Conservation (phyloP, 331 rosid species). For the Quercus lobata region DNA sequence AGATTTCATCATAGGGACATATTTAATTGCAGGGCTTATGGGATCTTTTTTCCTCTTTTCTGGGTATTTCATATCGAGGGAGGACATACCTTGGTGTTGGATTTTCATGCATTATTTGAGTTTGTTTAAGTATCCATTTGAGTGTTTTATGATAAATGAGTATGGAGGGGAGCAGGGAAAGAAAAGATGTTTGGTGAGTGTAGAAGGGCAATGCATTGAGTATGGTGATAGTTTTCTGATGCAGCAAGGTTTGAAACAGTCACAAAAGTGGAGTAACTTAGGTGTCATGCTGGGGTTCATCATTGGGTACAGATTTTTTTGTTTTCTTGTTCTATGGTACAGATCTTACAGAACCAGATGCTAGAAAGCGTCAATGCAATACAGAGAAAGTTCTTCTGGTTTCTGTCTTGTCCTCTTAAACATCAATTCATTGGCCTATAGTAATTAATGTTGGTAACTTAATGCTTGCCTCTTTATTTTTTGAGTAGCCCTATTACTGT, state of each 20-base stretch:
- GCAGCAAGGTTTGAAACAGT: constrained; percentile 25
- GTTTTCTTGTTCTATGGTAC: constrained; percentile 35
- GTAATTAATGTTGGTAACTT: no score
- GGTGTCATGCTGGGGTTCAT: constrained; percentile 40
- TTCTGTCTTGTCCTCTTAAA: no score
- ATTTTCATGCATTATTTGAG: constrained; percentile 49
- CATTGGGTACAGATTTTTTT: constrained; percentile 30
- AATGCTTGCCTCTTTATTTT: no score
- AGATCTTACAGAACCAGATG: constrained; percentile 23
- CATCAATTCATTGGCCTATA: no score
- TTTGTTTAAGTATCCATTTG: constrained; percentile 45
- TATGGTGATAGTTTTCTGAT: constrained; percentile 27
- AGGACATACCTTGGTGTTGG: constrained; percentile 40
- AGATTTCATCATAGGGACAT: constrained; percentile 35
- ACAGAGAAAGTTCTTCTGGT: no score
- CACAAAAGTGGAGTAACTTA: constrained; percentile 37
- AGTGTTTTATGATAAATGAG: constrained; percentile 48
- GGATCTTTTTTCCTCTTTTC: constrained; percentile 43
- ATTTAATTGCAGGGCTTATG: constrained; percentile 29
- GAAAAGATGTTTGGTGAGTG: constrained; percentile 24
- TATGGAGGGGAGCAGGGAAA: constrained; percentile 26
- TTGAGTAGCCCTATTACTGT: no score
- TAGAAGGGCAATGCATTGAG: constrained; percentile 19
- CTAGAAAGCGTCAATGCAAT: neutral
- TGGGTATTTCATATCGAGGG: constrained; percentile 45